These are phyloP conservation scores for Termitomyces sp. DNA, from an alignment of 768 basidiomycete genomes.

Conservation along the genomic window DNA sequence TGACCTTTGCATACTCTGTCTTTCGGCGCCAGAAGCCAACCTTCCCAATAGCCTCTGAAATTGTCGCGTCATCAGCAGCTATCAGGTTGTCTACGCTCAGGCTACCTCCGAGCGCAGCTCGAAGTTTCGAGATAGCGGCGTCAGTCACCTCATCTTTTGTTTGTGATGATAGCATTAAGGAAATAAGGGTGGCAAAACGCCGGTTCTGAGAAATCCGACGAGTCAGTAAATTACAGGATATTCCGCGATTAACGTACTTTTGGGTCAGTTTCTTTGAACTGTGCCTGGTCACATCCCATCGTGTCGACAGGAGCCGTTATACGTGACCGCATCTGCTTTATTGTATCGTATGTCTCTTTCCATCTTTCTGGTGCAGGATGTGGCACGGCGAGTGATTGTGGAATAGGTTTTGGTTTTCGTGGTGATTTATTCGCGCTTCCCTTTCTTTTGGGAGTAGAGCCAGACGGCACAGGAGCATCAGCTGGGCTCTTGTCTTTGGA, in stretches of 20 bases:
- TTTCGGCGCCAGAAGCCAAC: constrained; percentile 94
- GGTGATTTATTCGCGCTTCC: constrained; percentile 24
- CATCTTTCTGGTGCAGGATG: constrained; percentile 68
- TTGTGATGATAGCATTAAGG: constrained; percentile 94
- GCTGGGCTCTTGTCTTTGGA: background rate
- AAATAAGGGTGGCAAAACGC: constrained; percentile 82
- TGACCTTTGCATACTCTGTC: constrained; percentile 52
- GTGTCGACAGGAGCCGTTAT: constrained; percentile 87
- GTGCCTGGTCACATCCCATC: constrained; percentile 82
- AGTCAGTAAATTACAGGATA: background rate
- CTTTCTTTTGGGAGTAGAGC: constrained; percentile 17
- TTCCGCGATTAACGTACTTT: constrained; percentile 39
- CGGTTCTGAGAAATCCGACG: constrained; percentile 48
- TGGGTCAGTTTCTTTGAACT: constrained; percentile 58
- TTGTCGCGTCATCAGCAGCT: constrained; percentile 53
- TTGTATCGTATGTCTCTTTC: constrained; percentile 66
- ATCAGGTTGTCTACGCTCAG: constrained; percentile 71
- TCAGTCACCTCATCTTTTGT: constrained; percentile 91
- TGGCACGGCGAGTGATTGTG: constrained; percentile 48
- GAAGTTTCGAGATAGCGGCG: constrained; percentile 72
- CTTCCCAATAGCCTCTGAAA: constrained; percentile 77
- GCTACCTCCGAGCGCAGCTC: constrained; percentile 71
- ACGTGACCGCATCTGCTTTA: constrained; percentile 70
- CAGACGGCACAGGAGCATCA: constrained; percentile 3
- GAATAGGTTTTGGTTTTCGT: constrained; percentile 55